phyloP scores from a whole-genome alignment of 192 early-diverging fungal genomes.

The Gaertneriomyces semiglobifer region DNA sequence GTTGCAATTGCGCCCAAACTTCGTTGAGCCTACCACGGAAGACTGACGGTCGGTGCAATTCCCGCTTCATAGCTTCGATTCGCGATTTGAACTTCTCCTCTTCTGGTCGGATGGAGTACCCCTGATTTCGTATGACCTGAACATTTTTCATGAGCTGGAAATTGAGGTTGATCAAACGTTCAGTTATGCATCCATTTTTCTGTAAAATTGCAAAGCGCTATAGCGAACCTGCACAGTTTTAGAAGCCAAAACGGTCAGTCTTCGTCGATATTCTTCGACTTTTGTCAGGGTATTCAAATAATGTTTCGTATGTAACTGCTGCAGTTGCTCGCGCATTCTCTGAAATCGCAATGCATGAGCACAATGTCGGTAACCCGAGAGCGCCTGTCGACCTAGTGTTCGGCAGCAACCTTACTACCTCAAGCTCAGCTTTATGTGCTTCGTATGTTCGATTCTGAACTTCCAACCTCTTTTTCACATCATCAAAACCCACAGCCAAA shows the following conservation, averaged over 20 bases:
- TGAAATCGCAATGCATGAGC: conserved; percentile 17
- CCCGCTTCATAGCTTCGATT: conserved; percentile 70
- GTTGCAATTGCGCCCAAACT: conserved; percentile 74
- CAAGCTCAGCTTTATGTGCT: conserved; percentile 68
- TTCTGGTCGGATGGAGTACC: conserved; percentile 74
- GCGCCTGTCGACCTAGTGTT: too few species aligned
- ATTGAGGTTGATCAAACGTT: background rate
- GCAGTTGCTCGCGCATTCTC: conserved; percentile 61
- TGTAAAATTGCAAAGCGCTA: background rate
- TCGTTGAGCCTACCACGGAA: conserved; percentile 81
- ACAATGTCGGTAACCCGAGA: background rate
- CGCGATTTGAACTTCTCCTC: conserved; percentile 76
- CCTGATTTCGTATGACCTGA: conserved; percentile 78
- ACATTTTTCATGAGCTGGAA: conserved; percentile 78
- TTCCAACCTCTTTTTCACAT: conserved; percentile 80
- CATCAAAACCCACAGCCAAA: conserved; percentile 84
- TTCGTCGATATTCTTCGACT: conserved; percentile 74
- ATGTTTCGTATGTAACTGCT: conserved; percentile 61
- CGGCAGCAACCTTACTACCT: conserved; percentile 34
- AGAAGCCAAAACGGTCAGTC: conserved; percentile 71
- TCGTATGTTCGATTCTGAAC: conserved; percentile 67
- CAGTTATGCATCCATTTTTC: too few species aligned
- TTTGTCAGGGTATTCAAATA: conserved; percentile 67
- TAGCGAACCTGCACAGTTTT: conserved; percentile 62
- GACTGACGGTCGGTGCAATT: conserved; percentile 72